Conservation (phyloP, 1,284 basidiomycete species). For the Sporisorium sorghi region DNA sequence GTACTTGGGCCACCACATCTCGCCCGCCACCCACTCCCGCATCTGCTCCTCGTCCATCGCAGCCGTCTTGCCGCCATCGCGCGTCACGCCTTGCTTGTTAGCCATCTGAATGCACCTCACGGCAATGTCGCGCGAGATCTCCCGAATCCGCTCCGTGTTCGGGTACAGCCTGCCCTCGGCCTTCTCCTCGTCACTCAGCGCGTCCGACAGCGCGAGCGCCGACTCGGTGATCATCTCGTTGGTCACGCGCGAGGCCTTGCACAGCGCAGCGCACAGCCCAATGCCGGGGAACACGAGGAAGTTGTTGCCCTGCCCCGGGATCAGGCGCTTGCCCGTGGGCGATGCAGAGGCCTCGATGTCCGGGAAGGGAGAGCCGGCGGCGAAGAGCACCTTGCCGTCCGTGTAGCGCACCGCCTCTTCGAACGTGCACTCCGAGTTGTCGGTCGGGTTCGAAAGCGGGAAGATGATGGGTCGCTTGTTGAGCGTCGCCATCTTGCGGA, state of each 20-base stretch:
- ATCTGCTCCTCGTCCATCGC: slow-evolving; percentile 60
- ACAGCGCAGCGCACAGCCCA: slow-evolving; percentile 72
- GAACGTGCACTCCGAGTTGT: slow-evolving; percentile 80
- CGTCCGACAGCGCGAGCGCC: slow-evolving; percentile 80
- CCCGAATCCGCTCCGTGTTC: slow-evolving; percentile 60
- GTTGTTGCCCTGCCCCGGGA: slow-evolving; percentile 91
- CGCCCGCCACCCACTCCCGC: slow-evolving; percentile 57
- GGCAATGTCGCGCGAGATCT: slow-evolving; percentile 63
- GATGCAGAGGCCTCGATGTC: slow-evolving; percentile 70
- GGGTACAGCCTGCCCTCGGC: slow-evolving; percentile 69
- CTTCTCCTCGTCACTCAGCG: slow-evolving; percentile 79
- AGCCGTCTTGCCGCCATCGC: slow-evolving; percentile 63
- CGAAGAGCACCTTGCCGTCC: slow-evolving; percentile 78
- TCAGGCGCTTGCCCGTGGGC: slow-evolving; percentile 76
- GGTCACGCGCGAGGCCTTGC: slow-evolving; percentile 77
- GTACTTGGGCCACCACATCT: slow-evolving; percentile 67
- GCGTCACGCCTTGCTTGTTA: slow-evolving; percentile 60
- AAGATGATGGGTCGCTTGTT: slow-evolving; percentile 92
- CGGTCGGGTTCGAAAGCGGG: slow-evolving; percentile 92
- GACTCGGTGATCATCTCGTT: slow-evolving; percentile 77
- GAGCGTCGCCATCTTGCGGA: slow-evolving; percentile 83
- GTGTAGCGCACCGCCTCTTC: slow-evolving; percentile 83
- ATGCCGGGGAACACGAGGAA: slow-evolving; percentile 71
- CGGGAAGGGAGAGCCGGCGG: slow-evolving; percentile 89
- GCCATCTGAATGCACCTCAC: slow-evolving; percentile 61